Percentiles rank a stretch among this genome's conserved stretches.
Conservation (phyloP, 2,329 filamentous ascomycete genomes). For the Thielaviopsis cerberus region DNA sequence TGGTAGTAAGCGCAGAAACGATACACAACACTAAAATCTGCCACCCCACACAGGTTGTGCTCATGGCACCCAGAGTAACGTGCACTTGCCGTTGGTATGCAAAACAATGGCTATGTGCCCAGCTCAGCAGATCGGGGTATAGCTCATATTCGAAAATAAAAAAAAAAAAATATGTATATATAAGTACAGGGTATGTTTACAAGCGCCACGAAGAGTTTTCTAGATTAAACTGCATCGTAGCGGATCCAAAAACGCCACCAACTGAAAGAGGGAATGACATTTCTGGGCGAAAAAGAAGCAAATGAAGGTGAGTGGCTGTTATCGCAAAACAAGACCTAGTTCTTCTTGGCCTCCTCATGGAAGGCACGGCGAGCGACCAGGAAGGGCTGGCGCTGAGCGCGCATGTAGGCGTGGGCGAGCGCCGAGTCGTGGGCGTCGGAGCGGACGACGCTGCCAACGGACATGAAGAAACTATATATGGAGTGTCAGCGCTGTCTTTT, state of each 20-base stretch:
- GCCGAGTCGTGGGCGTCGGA: constrained; percentile 70
- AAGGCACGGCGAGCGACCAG: constrained; percentile 30
- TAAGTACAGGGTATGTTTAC: background rate
- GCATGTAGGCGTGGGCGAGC: constrained; percentile 40
- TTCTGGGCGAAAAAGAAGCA: background rate
- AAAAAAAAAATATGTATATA: background rate
- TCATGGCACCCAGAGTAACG: background rate
- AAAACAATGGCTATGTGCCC: background rate
- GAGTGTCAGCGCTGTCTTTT: background rate
- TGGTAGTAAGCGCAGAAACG: background rate
- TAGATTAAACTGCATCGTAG: background rate
- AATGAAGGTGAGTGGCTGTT: background rate
- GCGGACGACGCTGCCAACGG: constrained; percentile 88
- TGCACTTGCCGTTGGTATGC: background rate
- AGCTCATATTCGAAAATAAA: background rate
- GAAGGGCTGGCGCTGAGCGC: constrained; percentile 55
- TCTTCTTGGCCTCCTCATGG: constrained; percentile 14
- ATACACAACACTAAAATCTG: background rate
- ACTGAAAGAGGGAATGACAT: background rate
- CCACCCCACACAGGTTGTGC: background rate
- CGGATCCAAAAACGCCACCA: background rate
- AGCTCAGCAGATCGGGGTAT: background rate
- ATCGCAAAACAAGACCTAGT: background rate
- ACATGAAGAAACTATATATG: constrained; percentile 72
- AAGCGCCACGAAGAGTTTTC: background rate